Evolutionary conservation across 768 basidiomycete species (phyloP), one percentile per base, ranked within the genome.

Genomic region (Panus rudis): DNA sequence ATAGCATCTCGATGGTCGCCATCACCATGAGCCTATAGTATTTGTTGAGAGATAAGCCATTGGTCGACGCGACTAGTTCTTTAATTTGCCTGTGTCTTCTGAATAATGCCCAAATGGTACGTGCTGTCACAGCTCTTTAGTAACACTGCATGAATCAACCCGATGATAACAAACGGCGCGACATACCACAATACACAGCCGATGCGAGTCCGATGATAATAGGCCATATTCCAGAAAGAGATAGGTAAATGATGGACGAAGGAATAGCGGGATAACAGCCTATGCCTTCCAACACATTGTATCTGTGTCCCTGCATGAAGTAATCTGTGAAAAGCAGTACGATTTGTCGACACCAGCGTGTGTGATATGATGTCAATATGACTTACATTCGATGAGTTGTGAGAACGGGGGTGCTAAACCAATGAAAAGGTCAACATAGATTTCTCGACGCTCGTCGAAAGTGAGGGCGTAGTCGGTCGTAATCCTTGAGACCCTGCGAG

Each of bases 291-390:
- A 70, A 60, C 43, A 85, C 69, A 54, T 79, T 71, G 64, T 78
- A 85, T 42, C 82, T 72, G 57, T 76, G 73, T 43, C 76, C 75
- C 54, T 82, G 79, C 19, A 71, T 68, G 38, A 81, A 53, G 42
- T 67, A 63, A 52, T 79, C 82, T 84, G 37, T 14, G 35, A 23
- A 13, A 27, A 35, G 16, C 7, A 35, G 33, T 6, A 35, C 7
- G 33, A 35, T 14, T 16, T n/a, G n/a, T n/a, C n/a, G n/a, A n/a
- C n/a, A n/a, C n/a, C n/a, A n/a, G n/a, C n/a, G n/a, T n/a, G 28
- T 30, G 28, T 10, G 28, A 10, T n/a, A 30, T 10, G n/a, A n/a
- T 10, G 33, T 8, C n/a, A 7, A 35, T 7, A 8, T 14, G 16
- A 56, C 63, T 24, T 30, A 69, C 61, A 50, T 22, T 63, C 31